Conservation (phyloP, 352 stramenopile genomes). For the Phytopythium oedochilum region DNA sequence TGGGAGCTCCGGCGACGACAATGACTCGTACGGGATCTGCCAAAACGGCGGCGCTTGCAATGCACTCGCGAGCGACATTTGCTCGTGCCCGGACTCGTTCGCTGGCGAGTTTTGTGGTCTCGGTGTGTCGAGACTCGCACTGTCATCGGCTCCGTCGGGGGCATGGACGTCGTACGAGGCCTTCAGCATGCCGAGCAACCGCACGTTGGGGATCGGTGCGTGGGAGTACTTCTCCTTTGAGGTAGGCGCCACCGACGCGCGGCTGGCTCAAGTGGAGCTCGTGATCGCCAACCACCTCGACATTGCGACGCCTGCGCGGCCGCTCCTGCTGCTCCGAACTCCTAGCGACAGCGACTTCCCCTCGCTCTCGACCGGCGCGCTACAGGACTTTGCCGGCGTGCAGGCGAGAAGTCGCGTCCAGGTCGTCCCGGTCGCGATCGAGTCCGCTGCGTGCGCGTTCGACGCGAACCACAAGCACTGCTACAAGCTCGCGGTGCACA, state of each 20-base stretch:
- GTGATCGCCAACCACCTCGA: conserved; percentile 38
- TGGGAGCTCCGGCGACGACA: not conserved
- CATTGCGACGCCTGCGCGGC: conserved; percentile 31
- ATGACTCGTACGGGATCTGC: conserved; percentile 29
- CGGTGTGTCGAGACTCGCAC: conserved; percentile 8
- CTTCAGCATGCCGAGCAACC: conserved; percentile 16
- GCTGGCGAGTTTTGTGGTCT: conserved; percentile 47
- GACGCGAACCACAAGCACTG: conserved; percentile 30
- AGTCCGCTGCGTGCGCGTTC: conserved; percentile 33
- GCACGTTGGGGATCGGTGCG: conserved; percentile 31
- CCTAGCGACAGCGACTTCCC: conserved; percentile 50
- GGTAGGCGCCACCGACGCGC: conserved; percentile 32
- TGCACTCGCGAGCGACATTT: conserved; percentile 39
- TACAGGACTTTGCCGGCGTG: conserved; percentile 50
- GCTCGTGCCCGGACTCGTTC: conserved; percentile 31
- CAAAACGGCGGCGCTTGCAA: conserved; percentile 45
- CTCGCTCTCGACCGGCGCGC: conserved; percentile 30
- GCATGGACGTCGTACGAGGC: conserved; percentile 17
- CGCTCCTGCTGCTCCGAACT: conserved; percentile 50
- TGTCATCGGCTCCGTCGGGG: conserved; percentile 1
- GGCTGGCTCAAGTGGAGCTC: conserved; percentile 42
- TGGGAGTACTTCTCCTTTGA: conserved; percentile 73
- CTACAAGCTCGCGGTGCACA: conserved; percentile 71
- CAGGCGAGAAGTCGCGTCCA: conserved; percentile 18
- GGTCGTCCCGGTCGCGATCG: conserved; percentile 35